Evolutionary conservation across 1,284 basidiomycete species (phyloP), one percentile per base, ranked within the genome.

Genomic region (Amylostereum areolatum): DNA sequence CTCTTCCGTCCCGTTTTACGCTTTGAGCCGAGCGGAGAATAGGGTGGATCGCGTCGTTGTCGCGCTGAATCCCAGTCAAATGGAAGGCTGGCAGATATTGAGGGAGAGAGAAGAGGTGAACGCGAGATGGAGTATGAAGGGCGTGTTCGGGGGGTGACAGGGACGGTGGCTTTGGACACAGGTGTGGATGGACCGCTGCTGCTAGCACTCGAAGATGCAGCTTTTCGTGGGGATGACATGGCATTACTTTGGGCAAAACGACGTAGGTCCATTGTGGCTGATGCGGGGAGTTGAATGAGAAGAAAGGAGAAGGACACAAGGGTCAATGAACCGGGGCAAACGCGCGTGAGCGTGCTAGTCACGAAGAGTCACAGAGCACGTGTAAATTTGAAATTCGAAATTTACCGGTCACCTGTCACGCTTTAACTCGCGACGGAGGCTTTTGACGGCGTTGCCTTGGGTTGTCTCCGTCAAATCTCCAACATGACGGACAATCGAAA

Each of bases 61-160:
- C 81, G 72, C 7, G 80, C 88, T 0, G 89, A 88, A 37, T 86
- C 83, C 89, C 88, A 91, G 67, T 91, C 88, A 60, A 91, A 89
- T 0, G 86, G 83, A 8, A 74, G 66, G 9, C 83, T 82, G 0
- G 83, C 82, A 10, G 85, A 87, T 39, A 83, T 72, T 2, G 86
- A 89, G 1, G 84, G 80, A 0, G 80, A 80, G 1, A 74, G 66
- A 45, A 74, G 80, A 4, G 74, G 85, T 30, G 74, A 86, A 53
- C 49, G 57, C 48, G 18, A 57, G 48, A 57, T 55, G 28, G 51
- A 46, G 43, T 66, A 65, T 33, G 57, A 53, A 9, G 52, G 53
- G 39, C 54, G 56, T 7, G 47, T 30, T 24, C 43, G 53, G 36
- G 48, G 43, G 4, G 48, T 49, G 28, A 30, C 48, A 29, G 59